Conservation (phyloP, 495 filamentous ascomycete genomes). For the Chaetomium tenue region DNA sequence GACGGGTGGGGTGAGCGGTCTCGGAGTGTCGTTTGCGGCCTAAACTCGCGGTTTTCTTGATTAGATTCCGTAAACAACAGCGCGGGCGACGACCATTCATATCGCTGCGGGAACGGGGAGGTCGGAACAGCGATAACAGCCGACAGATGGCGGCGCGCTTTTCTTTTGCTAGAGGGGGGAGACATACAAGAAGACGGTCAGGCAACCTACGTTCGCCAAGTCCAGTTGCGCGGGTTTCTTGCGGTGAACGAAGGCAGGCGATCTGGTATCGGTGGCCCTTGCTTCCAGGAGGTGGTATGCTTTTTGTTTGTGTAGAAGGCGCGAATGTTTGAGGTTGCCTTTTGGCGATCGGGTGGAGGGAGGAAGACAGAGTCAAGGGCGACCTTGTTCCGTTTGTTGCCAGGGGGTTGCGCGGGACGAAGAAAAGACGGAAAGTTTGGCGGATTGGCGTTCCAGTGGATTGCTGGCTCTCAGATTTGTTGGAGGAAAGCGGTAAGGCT, state of each 20-base stretch:
- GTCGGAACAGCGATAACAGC: not conserved
- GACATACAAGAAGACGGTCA: slow-evolving; percentile 11
- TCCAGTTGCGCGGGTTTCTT: not conserved
- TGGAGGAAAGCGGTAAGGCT: not conserved
- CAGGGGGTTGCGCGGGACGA: not conserved
- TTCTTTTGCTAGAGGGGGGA: not conserved
- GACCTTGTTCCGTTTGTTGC: slow-evolving; percentile 5
- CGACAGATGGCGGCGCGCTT: not conserved
- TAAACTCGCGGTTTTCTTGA: slow-evolving; percentile 24
- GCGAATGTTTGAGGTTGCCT: slow-evolving; percentile 5
- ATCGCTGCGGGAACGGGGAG: not conserved
- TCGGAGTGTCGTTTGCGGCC: slow-evolving; percentile 19
- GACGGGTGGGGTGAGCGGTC: slow-evolving; percentile 1
- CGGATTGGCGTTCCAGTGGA: no score
- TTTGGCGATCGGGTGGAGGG: not conserved
- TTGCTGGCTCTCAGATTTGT: not conserved
- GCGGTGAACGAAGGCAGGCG: not conserved
- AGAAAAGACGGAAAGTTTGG: not conserved
- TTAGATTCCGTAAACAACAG: slow-evolving; percentile 31
- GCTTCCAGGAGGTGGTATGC: not conserved
- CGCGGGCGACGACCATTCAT: slow-evolving; percentile 23
- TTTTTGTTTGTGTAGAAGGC: not conserved
- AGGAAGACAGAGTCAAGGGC: not conserved
- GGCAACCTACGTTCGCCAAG: slow-evolving; percentile 8
- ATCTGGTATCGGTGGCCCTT: not conserved